Evolutionary conservation across 2,329 filamentous ascomycete genomes (phyloP).

Genomic region (Aureobasidium sp.): DNA sequence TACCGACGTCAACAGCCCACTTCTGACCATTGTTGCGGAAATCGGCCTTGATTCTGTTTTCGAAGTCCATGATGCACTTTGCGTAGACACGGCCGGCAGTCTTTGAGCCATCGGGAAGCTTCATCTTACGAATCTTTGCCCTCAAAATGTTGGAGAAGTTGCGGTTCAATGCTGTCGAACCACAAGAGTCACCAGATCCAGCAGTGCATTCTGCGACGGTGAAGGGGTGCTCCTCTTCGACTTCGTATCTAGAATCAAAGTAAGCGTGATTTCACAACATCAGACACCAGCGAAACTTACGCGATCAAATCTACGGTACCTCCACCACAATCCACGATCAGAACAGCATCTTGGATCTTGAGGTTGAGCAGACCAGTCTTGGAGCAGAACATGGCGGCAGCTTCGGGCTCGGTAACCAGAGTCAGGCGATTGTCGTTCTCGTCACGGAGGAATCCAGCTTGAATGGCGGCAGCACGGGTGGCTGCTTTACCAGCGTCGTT

Average conservation of each 20-base stretch:
- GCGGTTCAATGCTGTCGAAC: conserved; percentile 93
- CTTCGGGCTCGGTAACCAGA: conserved; percentile 91
- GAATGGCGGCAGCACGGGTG: conserved; percentile 89
- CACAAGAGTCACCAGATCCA: conserved; percentile 93
- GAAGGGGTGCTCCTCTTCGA: conserved; percentile 95
- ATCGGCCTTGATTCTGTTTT: conserved; percentile 98
- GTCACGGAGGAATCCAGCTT: conserved; percentile 91
- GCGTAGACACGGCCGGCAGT: conserved; percentile 97
- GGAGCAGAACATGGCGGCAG: conserved; percentile 93
- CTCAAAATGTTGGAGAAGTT: conserved; percentile 98
- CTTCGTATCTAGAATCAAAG: conserved; percentile 57
- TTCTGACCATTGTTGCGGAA: conserved; percentile 99
- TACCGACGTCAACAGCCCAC: conserved; percentile 97
- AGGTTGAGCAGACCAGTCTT: conserved; percentile 94
- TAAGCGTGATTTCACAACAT: neutral
- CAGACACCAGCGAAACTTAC: neutral
- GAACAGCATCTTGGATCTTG: conserved; percentile 95
- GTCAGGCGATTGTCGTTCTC: conserved; percentile 97
- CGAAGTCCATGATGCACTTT: conserved; percentile 99
- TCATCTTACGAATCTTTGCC: conserved; percentile 99
- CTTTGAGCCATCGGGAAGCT: conserved; percentile 91
- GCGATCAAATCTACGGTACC: conserved; percentile 98
- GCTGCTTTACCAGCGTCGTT: conserved; percentile 98
- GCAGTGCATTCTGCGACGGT: conserved; percentile 96
- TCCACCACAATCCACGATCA: conserved; percentile 97